A percentile compares a stretch with the other conserved stretches of the same genome.
Conservation (phyloP, 257 asterid species). For the Capsicum baccatum region DNA sequence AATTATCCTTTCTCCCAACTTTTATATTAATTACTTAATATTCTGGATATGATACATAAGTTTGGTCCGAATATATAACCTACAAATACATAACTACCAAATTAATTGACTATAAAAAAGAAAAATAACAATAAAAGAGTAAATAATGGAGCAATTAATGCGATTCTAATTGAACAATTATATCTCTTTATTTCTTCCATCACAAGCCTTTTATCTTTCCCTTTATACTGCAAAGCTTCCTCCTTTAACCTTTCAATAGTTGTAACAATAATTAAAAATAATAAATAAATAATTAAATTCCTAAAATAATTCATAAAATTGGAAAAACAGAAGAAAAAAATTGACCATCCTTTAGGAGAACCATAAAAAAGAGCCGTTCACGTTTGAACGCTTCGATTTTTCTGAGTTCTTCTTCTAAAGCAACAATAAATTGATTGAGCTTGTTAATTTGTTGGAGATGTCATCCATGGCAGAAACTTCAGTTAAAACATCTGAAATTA, state of each 20-base stretch:
- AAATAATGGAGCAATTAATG: too few relatives aligned
- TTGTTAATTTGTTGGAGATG: background rate
- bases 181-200: too few relatives aligned
- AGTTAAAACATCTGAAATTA: constrained; percentile 48
- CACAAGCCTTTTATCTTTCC: too few relatives aligned
- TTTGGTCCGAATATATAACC: too few relatives aligned
- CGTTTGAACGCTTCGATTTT: constrained; percentile 40
- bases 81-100: too few relatives aligned
- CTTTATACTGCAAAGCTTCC: constrained; percentile 36
- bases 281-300: background rate
- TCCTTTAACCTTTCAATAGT: constrained; percentile 57
- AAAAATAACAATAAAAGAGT: too few relatives aligned
- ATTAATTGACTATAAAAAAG: too few relatives aligned
- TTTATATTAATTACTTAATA: too few relatives aligned
- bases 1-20: too few relatives aligned
- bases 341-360: constrained; percentile 47
- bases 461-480: constrained; percentile 39
- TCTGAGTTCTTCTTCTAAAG: constrained; percentile 45
- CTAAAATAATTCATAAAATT: background rate
- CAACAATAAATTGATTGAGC: constrained; percentile 30
- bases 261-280: constrained; percentile 26
- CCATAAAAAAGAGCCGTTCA: constrained; percentile 44
- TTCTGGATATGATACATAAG: too few relatives aligned
- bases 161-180: too few relatives aligned
- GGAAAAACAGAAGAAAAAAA: background rate